Percentiles rank a stretch among this genome's conserved stretches.
These are phyloP conservation scores for Phytopythium litorale DNA, from an alignment of 352 stramenopile species.

Conservation along the genomic window DNA sequence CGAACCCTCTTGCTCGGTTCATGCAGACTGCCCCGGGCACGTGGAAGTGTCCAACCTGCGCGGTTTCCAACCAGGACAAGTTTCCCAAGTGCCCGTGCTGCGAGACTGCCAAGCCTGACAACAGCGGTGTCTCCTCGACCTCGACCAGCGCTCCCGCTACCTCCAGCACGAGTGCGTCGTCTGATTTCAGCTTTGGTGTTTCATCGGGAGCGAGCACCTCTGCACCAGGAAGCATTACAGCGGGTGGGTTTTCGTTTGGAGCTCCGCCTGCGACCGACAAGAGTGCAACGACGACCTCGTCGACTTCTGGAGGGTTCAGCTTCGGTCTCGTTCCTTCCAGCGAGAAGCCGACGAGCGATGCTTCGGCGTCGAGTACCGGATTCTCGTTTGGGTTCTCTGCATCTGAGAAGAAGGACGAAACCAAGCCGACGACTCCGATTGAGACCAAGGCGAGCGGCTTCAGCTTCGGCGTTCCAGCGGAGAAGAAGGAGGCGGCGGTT, in stretches of 20 bases:
- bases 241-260: conserved; percentile 32
- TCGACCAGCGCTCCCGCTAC: conserved; percentile 17
- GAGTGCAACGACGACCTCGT: neutral
- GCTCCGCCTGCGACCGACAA: conserved; percentile 1
- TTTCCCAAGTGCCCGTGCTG: conserved; percentile 78
- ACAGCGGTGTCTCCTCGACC: conserved; percentile 13
- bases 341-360: conserved; percentile 2
- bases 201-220: conserved; percentile 13
- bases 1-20: conserved; percentile 61
- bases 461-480: conserved; percentile 22
- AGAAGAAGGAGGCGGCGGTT: conserved; percentile 14
- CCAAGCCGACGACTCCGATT: conserved; percentile 1
- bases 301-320: neutral
- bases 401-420: conserved; percentile 5
- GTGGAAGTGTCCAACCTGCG: conserved; percentile 81
- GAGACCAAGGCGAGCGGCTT: conserved; percentile 23
- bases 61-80: conserved; percentile 56
- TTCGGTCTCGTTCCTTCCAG: conserved; percentile 2
- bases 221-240: conserved; percentile 11
- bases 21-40: conserved; percentile 60
- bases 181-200: conserved; percentile 43
- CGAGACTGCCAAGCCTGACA: conserved; percentile 33
- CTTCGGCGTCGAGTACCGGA: neutral
- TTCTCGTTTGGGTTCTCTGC: conserved; percentile 16
- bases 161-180: conserved; percentile 1